Evolutionary conservation across 139 green algal genomes (phyloP).

Genomic region (Chlamydomonas eustigma): DNA sequence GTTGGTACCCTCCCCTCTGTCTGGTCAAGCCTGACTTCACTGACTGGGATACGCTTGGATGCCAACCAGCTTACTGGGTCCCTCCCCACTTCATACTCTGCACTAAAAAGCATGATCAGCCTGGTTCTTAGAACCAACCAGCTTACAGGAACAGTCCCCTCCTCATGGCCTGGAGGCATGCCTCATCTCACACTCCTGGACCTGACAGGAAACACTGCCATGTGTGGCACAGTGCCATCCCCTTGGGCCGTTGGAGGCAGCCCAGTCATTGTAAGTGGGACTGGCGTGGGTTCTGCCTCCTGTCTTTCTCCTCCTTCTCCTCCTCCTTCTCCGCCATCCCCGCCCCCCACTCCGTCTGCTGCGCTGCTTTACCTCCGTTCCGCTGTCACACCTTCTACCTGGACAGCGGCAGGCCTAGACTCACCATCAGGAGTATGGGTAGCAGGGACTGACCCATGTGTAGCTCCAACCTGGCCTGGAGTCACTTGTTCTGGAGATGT

Average conservation of each 20-base stretch:
- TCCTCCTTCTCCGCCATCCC: neutral
- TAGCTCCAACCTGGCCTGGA: neutral
- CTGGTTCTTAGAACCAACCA: no score
- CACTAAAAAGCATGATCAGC: no score
- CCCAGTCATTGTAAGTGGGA: neutral
- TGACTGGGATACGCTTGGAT: neutral
- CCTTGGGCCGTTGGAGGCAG: neutral
- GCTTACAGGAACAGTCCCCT: neutral
- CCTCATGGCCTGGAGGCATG: neutral
- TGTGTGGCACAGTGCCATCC: neutral
- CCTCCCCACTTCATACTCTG: constrained; percentile 5
- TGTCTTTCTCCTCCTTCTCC: constrained; percentile 2
- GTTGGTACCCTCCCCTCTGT: neutral
- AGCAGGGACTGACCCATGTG: neutral
- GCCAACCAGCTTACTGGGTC: constrained; percentile 11
- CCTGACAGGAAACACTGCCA: neutral
- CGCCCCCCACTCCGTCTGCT: neutral
- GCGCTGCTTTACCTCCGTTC: neutral
- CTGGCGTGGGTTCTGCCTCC: neutral
- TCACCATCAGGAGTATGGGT: neutral
- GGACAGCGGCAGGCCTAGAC: neutral
- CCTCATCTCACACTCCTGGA: neutral
- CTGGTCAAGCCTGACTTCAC: neutral
- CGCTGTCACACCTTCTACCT: neutral
- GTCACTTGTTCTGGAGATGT: neutral